Percentiles rank a stretch among this genome's conserved stretches.
Conservation (phyloP, 768 basidiomycete species). For the Naganishia randhawae region DNA sequence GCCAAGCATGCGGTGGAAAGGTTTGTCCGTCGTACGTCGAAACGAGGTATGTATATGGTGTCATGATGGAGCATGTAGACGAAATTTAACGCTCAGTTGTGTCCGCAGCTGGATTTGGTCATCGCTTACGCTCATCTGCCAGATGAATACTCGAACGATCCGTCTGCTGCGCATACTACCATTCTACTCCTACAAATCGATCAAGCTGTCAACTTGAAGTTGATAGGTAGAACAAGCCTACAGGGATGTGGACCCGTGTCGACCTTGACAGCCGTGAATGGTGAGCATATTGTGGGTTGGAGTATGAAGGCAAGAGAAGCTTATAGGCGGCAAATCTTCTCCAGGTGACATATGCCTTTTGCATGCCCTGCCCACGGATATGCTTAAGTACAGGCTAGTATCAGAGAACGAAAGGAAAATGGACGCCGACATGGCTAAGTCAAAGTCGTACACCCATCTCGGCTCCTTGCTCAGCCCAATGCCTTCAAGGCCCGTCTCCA, state of each 20-base stretch:
- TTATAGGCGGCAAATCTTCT: neutral
- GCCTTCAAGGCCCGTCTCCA: slow-evolving; percentile 7
- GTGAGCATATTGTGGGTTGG: neutral
- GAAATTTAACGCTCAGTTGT: neutral
- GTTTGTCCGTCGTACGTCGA: neutral
- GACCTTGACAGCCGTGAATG: neutral
- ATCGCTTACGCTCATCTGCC: slow-evolving; percentile 17
- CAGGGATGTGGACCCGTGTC: slow-evolving; percentile 16
- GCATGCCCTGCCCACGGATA: neutral
- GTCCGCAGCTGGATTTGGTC: neutral
- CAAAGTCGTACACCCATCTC: slow-evolving; percentile 7
- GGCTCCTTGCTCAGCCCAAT: slow-evolving; percentile 1
- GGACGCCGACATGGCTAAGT: neutral
- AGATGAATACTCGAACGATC: slow-evolving; percentile 1
- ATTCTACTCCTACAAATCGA: neutral
- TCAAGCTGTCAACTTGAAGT: neutral
- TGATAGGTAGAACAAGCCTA: slow-evolving; percentile 12
- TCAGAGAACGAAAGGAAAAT: slow-evolving; percentile 4
- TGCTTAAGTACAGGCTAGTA: neutral
- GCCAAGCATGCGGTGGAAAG: slow-evolving; percentile 21
- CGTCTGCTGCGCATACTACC: slow-evolving; percentile 1
- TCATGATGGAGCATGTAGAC: neutral
- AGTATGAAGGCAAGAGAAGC: neutral
- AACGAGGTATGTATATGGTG: neutral
- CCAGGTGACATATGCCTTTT: slow-evolving; percentile 5